Evolutionary conservation across 208 protist genomes (phyloP).

Genomic region (Leishmania lainsoni): DNA sequence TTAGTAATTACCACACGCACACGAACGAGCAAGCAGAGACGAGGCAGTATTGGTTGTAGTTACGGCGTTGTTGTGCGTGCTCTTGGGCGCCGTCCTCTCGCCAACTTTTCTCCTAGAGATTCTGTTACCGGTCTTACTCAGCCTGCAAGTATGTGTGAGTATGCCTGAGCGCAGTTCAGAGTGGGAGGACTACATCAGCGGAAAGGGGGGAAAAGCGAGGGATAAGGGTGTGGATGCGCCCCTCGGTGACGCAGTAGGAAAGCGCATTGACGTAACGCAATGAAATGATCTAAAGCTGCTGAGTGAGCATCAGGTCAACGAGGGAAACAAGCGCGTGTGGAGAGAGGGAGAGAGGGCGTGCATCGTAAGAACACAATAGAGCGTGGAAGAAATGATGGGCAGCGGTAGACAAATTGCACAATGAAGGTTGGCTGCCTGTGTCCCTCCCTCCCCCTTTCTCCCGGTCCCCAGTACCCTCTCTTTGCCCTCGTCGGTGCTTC

Average conservation of each 20-base stretch:
- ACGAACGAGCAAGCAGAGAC: background rate
- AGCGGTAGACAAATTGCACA: background rate
- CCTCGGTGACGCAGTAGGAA: background rate
- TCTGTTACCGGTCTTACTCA: background rate
- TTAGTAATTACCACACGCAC: background rate
- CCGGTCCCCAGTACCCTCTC: too few species aligned
- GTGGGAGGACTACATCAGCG: background rate
- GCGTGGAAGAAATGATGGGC: background rate
- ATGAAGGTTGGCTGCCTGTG: background rate
- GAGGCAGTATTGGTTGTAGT: background rate
- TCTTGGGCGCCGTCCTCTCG: background rate
- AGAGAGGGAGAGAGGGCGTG: background rate
- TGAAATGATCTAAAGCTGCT: background rate
- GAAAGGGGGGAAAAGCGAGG: background rate
- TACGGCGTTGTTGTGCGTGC: background rate
- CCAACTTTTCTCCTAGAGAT: background rate
- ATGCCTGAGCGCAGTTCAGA: background rate
- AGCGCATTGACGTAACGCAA: background rate
- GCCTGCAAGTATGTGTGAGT: background rate
- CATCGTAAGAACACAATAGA: background rate
- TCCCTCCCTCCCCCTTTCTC: background rate
- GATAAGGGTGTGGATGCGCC: background rate
- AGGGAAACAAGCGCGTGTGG: background rate
- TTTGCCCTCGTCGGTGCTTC: too few species aligned
- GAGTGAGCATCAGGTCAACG: background rate